Evolutionary conservation across 2,329 filamentous ascomycete genomes (phyloP), one percentile per base, ranked within the genome.

Genomic region (Xylaria sp.): DNA sequence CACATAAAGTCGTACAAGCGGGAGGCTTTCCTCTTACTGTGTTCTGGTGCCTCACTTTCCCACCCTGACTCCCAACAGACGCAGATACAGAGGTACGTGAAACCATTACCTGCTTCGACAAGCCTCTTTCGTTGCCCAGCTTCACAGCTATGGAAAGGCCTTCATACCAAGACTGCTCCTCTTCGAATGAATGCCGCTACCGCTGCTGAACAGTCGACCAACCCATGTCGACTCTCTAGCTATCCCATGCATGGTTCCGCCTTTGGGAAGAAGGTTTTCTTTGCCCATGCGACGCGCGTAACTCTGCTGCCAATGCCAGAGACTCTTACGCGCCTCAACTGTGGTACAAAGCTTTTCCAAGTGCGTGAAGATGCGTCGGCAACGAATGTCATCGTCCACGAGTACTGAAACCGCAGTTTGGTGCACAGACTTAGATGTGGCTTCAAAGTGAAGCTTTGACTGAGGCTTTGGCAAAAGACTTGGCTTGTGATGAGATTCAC

Each of bases 291-390:
- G 72, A 6, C 77, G 74, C 34, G 81, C 80, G 65, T 80, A 84
- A 2, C 61, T 63, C 60, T 79, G 73, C 68, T 82, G 81, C 77
- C 80, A 85, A 3, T 69, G 65, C 35, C 72, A 73, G 2, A 85
- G 70, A 37, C 82, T 80, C 4, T 71, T 66, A n/a, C 72, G 75
- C 0, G 83, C 81, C 53, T 80, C 79, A 1, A 66, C 66, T 0
- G 79, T 83, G 7, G 68, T 67, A 60, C 83, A 85, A 11, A 78
- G 68, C 0, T 71, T 67, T 47, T 80, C 76, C 0, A 85, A 75
- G 37, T 79, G 72, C 1, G 65, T 52, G 55, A 85, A 82, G 0
- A 81, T 74, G 35, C 78, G 77, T 8, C 71, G 72, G 51, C 69
- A 72, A 34, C 76, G 73, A 39, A 71, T 68, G n/a, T 81, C 76